Percentiles rank a stretch among this genome's conserved stretches.
Conservation (phyloP, 768 basidiomycete species). For the Dacryopinax primogenitus region DNA sequence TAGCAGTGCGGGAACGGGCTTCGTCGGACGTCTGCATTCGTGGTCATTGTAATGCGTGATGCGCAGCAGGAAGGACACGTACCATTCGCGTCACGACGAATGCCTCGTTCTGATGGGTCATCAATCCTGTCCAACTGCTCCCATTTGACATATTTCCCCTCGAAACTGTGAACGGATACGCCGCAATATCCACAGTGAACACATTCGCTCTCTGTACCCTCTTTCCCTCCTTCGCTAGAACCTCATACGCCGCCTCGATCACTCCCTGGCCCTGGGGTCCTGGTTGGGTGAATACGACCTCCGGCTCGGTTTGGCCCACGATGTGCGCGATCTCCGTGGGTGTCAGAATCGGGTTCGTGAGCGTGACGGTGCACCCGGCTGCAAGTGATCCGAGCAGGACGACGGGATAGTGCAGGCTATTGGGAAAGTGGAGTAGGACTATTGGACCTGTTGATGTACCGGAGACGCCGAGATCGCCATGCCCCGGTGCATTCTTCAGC, state of each 20-base stretch:
- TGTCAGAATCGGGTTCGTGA: slow-evolving; percentile 22
- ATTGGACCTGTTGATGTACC: background rate
- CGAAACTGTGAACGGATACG: background rate
- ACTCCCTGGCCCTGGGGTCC: background rate
- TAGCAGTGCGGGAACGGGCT: slow-evolving; percentile 17
- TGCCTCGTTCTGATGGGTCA: slow-evolving; percentile 9
- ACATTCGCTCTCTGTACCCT: background rate
- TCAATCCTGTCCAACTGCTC: slow-evolving; percentile 18
- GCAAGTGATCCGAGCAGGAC: slow-evolving; percentile 12
- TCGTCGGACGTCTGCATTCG: slow-evolving; percentile 12
- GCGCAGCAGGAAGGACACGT: background rate
- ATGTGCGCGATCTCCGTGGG: slow-evolving; percentile 21
- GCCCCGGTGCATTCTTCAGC: background rate
- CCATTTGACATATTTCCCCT: background rate
- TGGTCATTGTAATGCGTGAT: background rate
- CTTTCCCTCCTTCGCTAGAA: slow-evolving; percentile 6
- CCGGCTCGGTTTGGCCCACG: slow-evolving; percentile 18
- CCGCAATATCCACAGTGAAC: slow-evolving; percentile 1
- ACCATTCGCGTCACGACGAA: slow-evolving; percentile 14
- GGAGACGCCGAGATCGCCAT: background rate
- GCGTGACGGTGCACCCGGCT: slow-evolving; percentile 17
- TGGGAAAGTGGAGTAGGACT: slow-evolving; percentile 14
- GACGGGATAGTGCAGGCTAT: slow-evolving; percentile 14
- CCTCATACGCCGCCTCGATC: background rate
- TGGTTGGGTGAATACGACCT: slow-evolving; percentile 19